Evolutionary conservation across 768 basidiomycete species (phyloP).

Genomic region (Russula ochroleuca): DNA sequence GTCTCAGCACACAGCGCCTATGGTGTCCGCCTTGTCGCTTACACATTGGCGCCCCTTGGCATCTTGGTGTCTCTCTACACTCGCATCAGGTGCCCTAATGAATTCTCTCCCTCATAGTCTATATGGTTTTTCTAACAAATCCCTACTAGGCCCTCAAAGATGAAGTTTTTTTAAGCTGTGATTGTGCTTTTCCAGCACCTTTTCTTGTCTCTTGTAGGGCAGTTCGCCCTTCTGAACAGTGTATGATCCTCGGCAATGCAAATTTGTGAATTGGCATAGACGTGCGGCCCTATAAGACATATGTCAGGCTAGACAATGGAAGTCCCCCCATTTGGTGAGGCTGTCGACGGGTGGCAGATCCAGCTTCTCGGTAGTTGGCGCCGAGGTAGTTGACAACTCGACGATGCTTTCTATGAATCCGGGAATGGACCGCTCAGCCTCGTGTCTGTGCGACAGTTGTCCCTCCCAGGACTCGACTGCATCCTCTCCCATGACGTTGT

Average conservation of each 20-base stretch:
- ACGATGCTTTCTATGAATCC: conserved; percentile 74
- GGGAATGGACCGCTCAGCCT: conserved; percentile 86
- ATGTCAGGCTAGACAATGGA: background rate
- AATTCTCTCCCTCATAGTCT: background rate
- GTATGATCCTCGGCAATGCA: background rate
- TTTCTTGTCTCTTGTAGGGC: background rate
- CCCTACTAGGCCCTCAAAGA: conserved; percentile 20
- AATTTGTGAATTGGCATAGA: background rate
- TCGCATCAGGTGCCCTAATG: conserved; percentile 25
- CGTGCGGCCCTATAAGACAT: background rate
- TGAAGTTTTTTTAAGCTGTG: conserved; percentile 14
- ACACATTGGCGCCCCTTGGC: conserved; percentile 30
- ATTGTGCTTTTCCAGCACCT: background rate
- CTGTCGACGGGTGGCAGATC: background rate
- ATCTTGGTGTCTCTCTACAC: conserved; percentile 35
- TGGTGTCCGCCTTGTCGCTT: conserved; percentile 30
- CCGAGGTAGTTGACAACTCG: background rate
- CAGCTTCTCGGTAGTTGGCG: background rate
- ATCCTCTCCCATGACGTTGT: conserved; percentile 51
- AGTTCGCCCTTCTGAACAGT: background rate
- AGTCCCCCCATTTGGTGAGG: background rate
- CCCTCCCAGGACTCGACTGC: conserved; percentile 74
- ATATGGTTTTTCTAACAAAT: background rate
- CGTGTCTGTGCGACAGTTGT: conserved; percentile 79
- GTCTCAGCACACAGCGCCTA: conserved; percentile 37